Evolutionary conservation across 352 stramenopile genomes (phyloP), one percentile per base, ranked within the genome.

Genomic region (Globisporangium ultimum): DNA sequence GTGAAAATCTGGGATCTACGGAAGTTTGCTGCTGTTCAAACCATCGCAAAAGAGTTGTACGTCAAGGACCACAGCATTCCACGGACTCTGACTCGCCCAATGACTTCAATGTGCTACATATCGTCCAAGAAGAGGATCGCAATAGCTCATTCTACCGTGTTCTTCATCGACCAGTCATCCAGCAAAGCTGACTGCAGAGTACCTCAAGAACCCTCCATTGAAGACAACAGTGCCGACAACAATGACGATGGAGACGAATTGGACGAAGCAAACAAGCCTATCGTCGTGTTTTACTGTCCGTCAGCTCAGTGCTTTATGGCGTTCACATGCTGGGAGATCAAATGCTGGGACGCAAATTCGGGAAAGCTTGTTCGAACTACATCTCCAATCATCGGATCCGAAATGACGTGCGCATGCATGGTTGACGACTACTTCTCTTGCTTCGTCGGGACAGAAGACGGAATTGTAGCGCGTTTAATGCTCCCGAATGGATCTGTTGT

Each of bases 1-100:
- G 61, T 87, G 40, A 85, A 84, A 55, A 78, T 84, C 46, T 82
- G 72, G 70, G 75, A 85, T 41, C 45, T 82, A 0, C 72, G 72
- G 48, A 85, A 78, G 66, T 82, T 80, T 58, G 63, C 67, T 0
- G 70, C 60, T 0, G 58, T 80, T 1, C 74, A 84, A 15, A 80
- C 68, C 0, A 70, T 80, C 36, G 55, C 66, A 6, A 66, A 62
- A 10, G 70, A 76, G 17, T 21, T 63, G 18, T 83, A 83, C 34
- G 46, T 76, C 12, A 70, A 68, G 28, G 62, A 66, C 17, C 51
- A 64, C 21, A 55, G 24, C 42, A 61, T 54, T 15, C 9, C 38
- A 3, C 60, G 60, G 5, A 54, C 50, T 1, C 22, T 55, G 7
- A 18, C 40, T n/a, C 63, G 63, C 11, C 15, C 45, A 3, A 66